Conservation (phyloP, 768 basidiomycete species). For the Macrolepiota dolichaula region DNA sequence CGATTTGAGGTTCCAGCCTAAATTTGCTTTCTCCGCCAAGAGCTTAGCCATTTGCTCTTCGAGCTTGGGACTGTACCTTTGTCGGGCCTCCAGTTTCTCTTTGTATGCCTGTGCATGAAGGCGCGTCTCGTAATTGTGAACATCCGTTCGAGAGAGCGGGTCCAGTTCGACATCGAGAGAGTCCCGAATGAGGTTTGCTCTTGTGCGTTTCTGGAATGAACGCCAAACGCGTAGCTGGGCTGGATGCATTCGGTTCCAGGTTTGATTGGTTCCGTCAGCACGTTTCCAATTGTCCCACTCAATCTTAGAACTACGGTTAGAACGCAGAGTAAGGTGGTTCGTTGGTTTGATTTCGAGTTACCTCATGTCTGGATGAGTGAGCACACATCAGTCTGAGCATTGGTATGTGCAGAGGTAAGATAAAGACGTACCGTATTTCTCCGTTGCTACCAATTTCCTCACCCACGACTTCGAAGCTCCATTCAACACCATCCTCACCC, state of each 20-base stretch:
- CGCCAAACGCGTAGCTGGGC: slow-evolving; percentile 28
- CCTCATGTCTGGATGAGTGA: slow-evolving; percentile 26
- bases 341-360: slow-evolving; percentile 10
- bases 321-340: neutral
- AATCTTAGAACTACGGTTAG: slow-evolving; percentile 29
- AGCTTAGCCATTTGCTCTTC: slow-evolving; percentile 19
- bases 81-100: slow-evolving; percentile 33
- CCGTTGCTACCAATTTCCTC: slow-evolving; percentile 35
- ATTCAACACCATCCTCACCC: slow-evolving; percentile 19
- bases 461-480: slow-evolving; percentile 33
- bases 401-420: neutral
- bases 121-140: slow-evolving; percentile 40
- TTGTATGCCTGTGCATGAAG: slow-evolving; percentile 41
- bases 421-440: slow-evolving; percentile 25
- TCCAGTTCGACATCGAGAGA: slow-evolving; percentile 34
- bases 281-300: slow-evolving; percentile 52
- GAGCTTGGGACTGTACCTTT: slow-evolving; percentile 10
- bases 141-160: slow-evolving; percentile 31
- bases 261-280: slow-evolving; percentile 48
- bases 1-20: neutral
- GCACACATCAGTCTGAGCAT: neutral
- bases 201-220: slow-evolving; percentile 24
- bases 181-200: slow-evolving; percentile 23
- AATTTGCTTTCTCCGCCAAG: slow-evolving; percentile 13
- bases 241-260: slow-evolving; percentile 38